phyloP scores from a whole-genome alignment of 305 asterid species.

The Fraxinus latifolia region DNA sequence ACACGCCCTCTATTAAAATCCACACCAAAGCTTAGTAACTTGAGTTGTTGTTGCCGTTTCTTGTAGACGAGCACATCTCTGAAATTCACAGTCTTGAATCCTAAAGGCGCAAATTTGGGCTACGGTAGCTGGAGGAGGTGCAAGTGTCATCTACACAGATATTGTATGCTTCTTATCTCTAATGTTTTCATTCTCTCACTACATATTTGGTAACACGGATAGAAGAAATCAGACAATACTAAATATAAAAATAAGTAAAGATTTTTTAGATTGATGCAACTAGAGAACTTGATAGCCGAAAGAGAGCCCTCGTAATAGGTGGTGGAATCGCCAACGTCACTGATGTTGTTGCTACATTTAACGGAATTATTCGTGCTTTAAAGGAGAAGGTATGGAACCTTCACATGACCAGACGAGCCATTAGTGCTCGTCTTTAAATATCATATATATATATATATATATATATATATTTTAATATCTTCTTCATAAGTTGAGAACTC shows the following conservation, averaged over 20 bases:
- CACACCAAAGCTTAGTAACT: background rate
- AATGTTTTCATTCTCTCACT: background rate
- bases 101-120: slow-evolving; percentile 91
- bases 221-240: background rate
- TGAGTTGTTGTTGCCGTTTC: background rate
- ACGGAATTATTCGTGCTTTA: slow-evolving; percentile 82
- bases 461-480: no score
- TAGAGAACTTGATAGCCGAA: slow-evolving; percentile 77
- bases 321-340: slow-evolving; percentile 97
- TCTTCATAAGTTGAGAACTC: background rate
- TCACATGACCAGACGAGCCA: background rate
- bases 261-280: slow-evolving; percentile 68
- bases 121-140: slow-evolving; percentile 83
- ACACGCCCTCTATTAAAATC: background rate
- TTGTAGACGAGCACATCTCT: slow-evolving; percentile 85
- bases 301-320: slow-evolving; percentile 91
- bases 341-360: slow-evolving; percentile 93
- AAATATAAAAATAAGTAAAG: no score
- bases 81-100: slow-evolving; percentile 90
- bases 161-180: slow-evolving; percentile 46
- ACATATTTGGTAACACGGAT: background rate
- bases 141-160: slow-evolving; percentile 42
- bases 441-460: background rate
- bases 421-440: background rate
- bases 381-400: slow-evolving; percentile 59